phyloP scores from a whole-genome alignment of 106 monocot genomes.

The Allium sativum region DNA sequence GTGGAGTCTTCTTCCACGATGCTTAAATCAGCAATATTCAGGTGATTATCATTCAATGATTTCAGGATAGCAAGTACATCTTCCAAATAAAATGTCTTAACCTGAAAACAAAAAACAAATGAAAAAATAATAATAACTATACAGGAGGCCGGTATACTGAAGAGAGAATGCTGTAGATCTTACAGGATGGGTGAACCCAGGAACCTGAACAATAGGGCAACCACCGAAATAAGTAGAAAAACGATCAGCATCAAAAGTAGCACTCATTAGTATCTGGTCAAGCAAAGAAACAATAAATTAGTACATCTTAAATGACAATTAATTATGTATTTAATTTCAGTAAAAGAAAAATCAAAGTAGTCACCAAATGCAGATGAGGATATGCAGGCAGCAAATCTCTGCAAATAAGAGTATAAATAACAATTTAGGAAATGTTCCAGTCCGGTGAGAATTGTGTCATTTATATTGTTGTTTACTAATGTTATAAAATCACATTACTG shows the following conservation, averaged over 20 bases:
- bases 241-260: constrained; percentile 83
- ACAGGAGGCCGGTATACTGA: background rate
- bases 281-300: background rate
- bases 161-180: constrained; percentile 11
- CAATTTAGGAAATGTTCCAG: background rate
- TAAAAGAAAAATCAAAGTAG: constrained; percentile 13
- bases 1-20: constrained; percentile 22
- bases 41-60: constrained; percentile 44
- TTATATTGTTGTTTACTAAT: background rate
- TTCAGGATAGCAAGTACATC: constrained; percentile 79
- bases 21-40: constrained; percentile 18
- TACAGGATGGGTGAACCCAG: constrained; percentile 91
- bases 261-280: constrained; percentile 93
- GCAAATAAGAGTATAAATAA: constrained; percentile 9
- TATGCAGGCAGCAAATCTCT: constrained; percentile 71
- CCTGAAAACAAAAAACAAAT: constrained; percentile 31
- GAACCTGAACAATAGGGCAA: constrained; percentile 79
- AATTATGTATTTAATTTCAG: background rate
- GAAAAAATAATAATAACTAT: background rate
- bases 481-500: background rate
- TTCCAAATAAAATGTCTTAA: constrained; percentile 85
- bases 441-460: background rate
- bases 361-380: constrained; percentile 85
- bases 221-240: constrained; percentile 87
- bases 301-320: background rate